These are phyloP conservation scores for Boletus eberwhitei DNA, from an alignment of 768 basidiomycete species.

Conservation along the genomic window DNA sequence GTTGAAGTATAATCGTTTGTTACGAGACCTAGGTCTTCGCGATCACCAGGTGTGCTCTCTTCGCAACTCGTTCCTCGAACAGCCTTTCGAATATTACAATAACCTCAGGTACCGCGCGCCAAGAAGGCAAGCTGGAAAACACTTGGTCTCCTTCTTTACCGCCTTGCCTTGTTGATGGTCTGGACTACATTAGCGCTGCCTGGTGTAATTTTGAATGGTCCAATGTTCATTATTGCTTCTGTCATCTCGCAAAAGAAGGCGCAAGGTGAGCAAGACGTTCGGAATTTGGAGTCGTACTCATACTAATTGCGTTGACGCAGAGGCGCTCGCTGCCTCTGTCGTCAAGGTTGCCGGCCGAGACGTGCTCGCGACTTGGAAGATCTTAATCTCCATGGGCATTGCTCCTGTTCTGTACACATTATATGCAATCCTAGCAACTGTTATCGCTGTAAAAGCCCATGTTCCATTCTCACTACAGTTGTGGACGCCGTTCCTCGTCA, in stretches of 20 bases:
- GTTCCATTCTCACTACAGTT: conserved; percentile 61
- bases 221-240: conserved; percentile 89
- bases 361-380: conserved; percentile 97
- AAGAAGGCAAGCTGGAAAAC: conserved; percentile 86
- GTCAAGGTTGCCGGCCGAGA: conserved; percentile 97
- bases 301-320: conserved; percentile 37
- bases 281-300: background rate
- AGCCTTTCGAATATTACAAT: background rate
- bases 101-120: conserved; percentile 74
- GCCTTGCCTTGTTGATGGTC: conserved; percentile 66
- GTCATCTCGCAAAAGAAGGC: conserved; percentile 86
- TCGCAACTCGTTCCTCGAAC: background rate
- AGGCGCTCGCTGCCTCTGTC: conserved; percentile 91
- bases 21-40: conserved; percentile 86
- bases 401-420: conserved; percentile 82
- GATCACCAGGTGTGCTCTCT: conserved; percentile 75
- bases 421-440: conserved; percentile 78
- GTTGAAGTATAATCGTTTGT: conserved; percentile 82
- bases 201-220: conserved; percentile 86
- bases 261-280: conserved; percentile 52
- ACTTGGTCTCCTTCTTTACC: conserved; percentile 77
- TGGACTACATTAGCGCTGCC: conserved; percentile 89
- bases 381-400: conserved; percentile 88
- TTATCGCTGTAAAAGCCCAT: conserved; percentile 65
- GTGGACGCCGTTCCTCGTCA: conserved; percentile 74